These are phyloP conservation scores for Yamadazyma atlantica DNA, from an alignment of 1,139 yeast genomes.

Conservation along the genomic window DNA sequence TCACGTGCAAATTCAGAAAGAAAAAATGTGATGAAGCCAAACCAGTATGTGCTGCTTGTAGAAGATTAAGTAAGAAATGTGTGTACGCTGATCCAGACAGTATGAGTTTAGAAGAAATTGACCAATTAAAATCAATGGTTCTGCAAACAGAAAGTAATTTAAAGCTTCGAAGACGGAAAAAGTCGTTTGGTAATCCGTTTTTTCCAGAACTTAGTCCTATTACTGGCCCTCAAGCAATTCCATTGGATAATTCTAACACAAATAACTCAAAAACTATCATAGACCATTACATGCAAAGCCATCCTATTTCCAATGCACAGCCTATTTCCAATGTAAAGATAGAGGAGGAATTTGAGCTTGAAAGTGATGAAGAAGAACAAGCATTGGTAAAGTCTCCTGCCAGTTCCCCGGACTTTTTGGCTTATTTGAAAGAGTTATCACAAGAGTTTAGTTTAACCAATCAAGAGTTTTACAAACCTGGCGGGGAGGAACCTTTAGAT, in stretches of 20 bases:
- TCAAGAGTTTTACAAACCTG: too few relatives aligned
- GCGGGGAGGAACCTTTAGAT: too few relatives aligned
- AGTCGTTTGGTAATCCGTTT: conserved; percentile 6
- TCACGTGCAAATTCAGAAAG: conserved; percentile 70
- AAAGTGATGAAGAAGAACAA: not conserved
- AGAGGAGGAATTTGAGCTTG: not conserved
- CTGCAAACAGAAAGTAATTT: conserved; percentile 29
- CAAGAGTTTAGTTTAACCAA: not conserved
- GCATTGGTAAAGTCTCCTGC: conserved; percentile 4
- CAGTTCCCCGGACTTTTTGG: conserved; percentile 1
- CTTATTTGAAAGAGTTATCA: not conserved
- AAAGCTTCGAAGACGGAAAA: conserved; percentile 35
- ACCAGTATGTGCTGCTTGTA: conserved; percentile 63
- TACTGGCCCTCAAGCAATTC: too few relatives aligned
- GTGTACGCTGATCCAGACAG: conserved; percentile 33
- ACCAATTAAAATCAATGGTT: conserved; percentile 17
- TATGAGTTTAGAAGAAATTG: conserved; percentile 12
- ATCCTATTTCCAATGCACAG: not conserved
- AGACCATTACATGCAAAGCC: not conserved
- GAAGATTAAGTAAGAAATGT: conserved; percentile 53
- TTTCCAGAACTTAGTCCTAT: not conserved
- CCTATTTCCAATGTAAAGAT: not conserved
- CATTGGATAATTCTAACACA: too few relatives aligned
- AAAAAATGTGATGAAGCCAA: conserved; percentile 68
- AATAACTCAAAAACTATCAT: not conserved